A percentile compares a stretch with the other conserved stretches of the same genome.
phyloP scores from a whole-genome alignment of 2,329 filamentous ascomycete genomes.

The Stagonosporopsis rhizophila region DNA sequence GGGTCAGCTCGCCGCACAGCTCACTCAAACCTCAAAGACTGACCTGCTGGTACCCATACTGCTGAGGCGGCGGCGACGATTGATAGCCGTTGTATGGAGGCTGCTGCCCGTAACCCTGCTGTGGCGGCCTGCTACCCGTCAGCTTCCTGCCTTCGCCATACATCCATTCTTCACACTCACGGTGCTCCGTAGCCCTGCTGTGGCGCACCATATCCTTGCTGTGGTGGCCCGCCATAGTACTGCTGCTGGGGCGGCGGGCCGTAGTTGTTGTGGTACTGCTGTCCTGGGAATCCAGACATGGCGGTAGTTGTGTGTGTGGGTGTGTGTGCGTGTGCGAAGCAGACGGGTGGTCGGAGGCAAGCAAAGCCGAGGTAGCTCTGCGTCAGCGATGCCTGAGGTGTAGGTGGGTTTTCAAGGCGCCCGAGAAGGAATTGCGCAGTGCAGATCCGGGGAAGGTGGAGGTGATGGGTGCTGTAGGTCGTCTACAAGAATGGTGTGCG shows the following conservation, averaged over 20 bases:
- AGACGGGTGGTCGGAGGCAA: constrained; percentile 4
- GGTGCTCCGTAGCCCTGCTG: constrained; percentile 33
- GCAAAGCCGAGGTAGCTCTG: constrained; percentile 10
- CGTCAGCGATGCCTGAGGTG: background rate
- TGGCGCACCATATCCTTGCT: constrained; percentile 26
- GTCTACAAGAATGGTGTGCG: constrained; percentile 23
- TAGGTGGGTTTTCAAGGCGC: background rate
- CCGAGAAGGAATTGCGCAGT: constrained; percentile 3
- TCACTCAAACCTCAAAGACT: constrained; percentile 9
- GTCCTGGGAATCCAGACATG: constrained; percentile 53
- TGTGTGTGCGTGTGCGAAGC: constrained; percentile 9
- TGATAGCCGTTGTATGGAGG: constrained; percentile 51
- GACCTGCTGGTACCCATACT: constrained; percentile 54
- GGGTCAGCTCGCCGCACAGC: constrained; percentile 26
- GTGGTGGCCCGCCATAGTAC: constrained; percentile 37
- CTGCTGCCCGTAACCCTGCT: constrained; percentile 51
- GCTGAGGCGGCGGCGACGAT: constrained; percentile 51
- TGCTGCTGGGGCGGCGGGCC: constrained; percentile 42
- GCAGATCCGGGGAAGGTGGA: constrained; percentile 6
- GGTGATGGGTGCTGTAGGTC: constrained; percentile 2
- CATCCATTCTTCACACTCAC: constrained; percentile 28
- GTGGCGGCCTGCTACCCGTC: constrained; percentile 34
- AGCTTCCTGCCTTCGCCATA: constrained; percentile 17
- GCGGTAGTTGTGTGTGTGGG: constrained; percentile 17
- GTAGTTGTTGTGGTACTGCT: constrained; percentile 51